Percentiles rank a stretch among this genome's conserved stretches.
Evolutionary conservation across 768 basidiomycete species (phyloP).

Genomic region (Russula emetica): DNA sequence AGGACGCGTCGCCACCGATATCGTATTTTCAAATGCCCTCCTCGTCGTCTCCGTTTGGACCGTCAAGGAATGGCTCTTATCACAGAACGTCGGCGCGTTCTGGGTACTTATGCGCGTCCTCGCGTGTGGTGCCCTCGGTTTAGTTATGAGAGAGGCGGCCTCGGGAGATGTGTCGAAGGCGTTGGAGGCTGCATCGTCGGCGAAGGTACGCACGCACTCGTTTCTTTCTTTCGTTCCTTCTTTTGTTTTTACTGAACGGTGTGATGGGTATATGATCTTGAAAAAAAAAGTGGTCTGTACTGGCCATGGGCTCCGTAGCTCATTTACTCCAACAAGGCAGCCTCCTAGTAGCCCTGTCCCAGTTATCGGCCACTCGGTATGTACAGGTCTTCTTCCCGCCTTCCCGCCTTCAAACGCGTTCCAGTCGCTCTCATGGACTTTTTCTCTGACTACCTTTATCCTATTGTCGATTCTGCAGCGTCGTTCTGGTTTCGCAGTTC

Average conservation of each 20-base stretch:
- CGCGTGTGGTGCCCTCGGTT: constrained; percentile 64
- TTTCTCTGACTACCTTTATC: neutral
- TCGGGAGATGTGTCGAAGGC: constrained; percentile 53
- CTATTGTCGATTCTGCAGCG: constrained; percentile 40
- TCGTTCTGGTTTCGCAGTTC: constrained; percentile 66
- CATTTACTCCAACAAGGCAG: constrained; percentile 65
- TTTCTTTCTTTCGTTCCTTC: neutral
- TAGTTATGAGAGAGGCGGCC: constrained; percentile 54
- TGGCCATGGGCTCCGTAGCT: constrained; percentile 62
- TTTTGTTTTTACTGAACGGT: neutral
- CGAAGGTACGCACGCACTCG: constrained; percentile 42
- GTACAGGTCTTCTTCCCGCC: constrained; percentile 22
- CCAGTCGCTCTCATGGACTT: neutral
- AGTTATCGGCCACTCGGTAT: constrained; percentile 64
- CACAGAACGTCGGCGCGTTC: constrained; percentile 64
- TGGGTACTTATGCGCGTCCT: constrained; percentile 74
- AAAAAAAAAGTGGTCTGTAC: constrained; percentile 57
- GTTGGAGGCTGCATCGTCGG: constrained; percentile 42
- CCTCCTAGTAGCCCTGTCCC: constrained; percentile 63
- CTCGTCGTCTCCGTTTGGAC: constrained; percentile 60
- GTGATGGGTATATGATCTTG: neutral
- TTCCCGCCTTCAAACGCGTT: neutral
- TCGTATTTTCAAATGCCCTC: constrained; percentile 57
- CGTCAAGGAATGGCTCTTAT: constrained; percentile 62
- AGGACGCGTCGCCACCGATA: constrained; percentile 32